phyloP scores from a whole-genome alignment of 176 grass and related monocot genomes.

The Carex littledalei region DNA sequence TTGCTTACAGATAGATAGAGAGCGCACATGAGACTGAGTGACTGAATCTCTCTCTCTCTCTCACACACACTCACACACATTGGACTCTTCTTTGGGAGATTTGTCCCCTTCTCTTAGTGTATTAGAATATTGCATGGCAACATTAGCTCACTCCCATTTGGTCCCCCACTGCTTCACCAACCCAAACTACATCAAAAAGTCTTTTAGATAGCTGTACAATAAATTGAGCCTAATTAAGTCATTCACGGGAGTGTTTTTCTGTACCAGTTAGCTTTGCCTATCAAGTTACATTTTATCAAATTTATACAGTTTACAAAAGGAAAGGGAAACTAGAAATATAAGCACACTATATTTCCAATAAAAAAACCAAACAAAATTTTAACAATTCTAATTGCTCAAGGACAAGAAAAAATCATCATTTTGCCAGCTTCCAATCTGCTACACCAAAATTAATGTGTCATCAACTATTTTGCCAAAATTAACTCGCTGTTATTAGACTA shows the following conservation, averaged over 20 bases:
- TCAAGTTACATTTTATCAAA: no score
- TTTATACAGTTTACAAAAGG: no score
- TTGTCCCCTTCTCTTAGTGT: background rate
- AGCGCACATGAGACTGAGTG: conserved; percentile 26
- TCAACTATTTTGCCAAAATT: background rate
- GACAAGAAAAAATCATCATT: no score
- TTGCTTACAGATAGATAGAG: conserved; percentile 22
- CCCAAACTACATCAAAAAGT: background rate
- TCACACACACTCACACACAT: conserved; percentile 1
- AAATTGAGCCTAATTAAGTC: background rate
- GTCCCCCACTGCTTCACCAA: conserved; percentile 4
- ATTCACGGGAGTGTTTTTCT: background rate
- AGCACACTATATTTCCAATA: no score
- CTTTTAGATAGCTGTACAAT: no score
- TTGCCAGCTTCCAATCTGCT: background rate
- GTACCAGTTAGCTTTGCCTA: no score
- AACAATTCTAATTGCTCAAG: no score
- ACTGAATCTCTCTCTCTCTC: conserved; percentile 40
- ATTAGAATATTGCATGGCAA: background rate
- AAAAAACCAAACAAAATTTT: no score
- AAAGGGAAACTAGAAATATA: no score
- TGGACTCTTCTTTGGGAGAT: background rate
- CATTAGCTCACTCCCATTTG: background rate
- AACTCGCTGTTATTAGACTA: background rate
- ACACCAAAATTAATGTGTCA: background rate